Evolutionary conservation across 768 basidiomycete genomes (phyloP), one percentile per base, ranked within the genome.

Genomic region (Russula abietina): DNA sequence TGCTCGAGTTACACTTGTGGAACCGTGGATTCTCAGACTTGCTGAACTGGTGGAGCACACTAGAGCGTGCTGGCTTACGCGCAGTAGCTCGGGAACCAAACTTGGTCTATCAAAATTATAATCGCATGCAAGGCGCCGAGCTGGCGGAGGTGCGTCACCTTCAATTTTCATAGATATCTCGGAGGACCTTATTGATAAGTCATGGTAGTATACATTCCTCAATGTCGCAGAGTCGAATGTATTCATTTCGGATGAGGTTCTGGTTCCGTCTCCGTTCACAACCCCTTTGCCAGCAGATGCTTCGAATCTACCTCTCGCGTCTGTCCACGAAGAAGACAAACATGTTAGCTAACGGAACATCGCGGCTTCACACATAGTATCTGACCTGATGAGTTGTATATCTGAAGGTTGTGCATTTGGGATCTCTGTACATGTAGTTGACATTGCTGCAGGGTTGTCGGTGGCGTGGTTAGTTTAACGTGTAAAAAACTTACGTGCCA

Each of bases 61-160:
- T 82, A 3, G 80, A 82, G 68, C 68, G 72, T 43, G 78, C 78
- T 8, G 81, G 80, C 32, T 67, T 82, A 49, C 71, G 80, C 55
- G 76, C 80, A 17, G 80, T 80, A 58, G 78, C 76, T 75, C 77
- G 75, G 4, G 80, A 81, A 70, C 71, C 73, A 6, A 76, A 76
- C 62, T 48, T 76, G 49, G 66, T 74, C 5, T 73, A 74, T 61
- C 64, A 72, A 19, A 75, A 75, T 60, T 66, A 64, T 38, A 65
- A 70, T 54, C 61, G 70, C n/a, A 62, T 69, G 24, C 65, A 63
- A 30, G 62, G 68, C 4, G 69, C 73, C 16, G 69, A 69, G 41
- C 65, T 75, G 5, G 70, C 71, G 5, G 75, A 76, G 70, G 74
- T 75, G 45, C 7, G 72, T 61, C 30, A 26, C 22, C 14, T 14